Base-by-base conservation (phyloP, 2,329 filamentous ascomycete species). In the Aureobasidium musti region DNA sequence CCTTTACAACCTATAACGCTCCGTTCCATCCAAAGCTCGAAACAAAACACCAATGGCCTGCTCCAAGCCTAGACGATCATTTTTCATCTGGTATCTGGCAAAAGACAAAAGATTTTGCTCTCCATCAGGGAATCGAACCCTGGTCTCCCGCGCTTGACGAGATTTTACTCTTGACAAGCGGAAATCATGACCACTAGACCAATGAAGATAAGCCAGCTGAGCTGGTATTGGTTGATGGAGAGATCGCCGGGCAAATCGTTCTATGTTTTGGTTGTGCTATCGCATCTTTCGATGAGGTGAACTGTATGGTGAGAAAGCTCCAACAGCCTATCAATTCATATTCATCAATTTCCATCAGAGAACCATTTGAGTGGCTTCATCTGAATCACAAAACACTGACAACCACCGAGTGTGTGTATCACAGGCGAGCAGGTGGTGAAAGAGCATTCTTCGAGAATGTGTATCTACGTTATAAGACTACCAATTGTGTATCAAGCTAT, bases 71-170 rank as follows among this genome's bases (percentile, higher is more conserved):
- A 1, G 8, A 17, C 13, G 14, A 28, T 23, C 28, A 2, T 28
- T 14, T 1, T 13, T 19, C 2, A 6, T 14, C 23, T 10, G 5
- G 23, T 5, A 17, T 2, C 5, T 19, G 17, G 17, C 26, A 47
- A 30, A 56, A 17, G 21, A 54, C 53, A 65, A 65, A 43, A 28
- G 21, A 41, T 35, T 33, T 26, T 52, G 64, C 64, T 66, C 64
- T 39, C 35, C 39, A 41, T 63, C 71, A 70, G 69, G 71, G 72
- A 73, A 71, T 74, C 71, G 73, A 74, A 75, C 71, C 71, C 72
- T 71, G 71, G 73, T 72, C 72, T 74, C 71, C 71, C 67, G 72
- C 70, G 71, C 68, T 69, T 71, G 67, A 61, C 57, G 57, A 49
- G 39, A 43, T 47, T 61, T 35, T 47, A 47, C 39, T 47, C 39